A percentile compares a stretch with the other conserved stretches of the same genome.
Evolutionary conservation across 2,329 filamentous ascomycete genomes (phyloP).

Genomic region (Colletotrichum acutatum): DNA sequence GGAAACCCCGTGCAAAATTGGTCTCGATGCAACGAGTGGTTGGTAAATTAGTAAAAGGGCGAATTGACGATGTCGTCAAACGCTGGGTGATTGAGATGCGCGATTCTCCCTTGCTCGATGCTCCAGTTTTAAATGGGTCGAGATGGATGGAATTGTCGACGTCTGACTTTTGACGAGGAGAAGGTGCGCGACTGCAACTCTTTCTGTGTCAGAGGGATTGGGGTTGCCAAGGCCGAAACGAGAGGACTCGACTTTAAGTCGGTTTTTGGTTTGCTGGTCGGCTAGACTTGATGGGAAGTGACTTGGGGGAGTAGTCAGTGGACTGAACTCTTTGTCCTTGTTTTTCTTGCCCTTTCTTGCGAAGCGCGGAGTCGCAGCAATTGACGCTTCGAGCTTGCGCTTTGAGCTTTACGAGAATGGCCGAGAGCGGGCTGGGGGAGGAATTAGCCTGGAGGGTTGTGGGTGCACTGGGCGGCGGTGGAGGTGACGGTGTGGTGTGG

Average conservation of each 20-base stretch:
- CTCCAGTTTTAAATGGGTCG: constrained; percentile 31
- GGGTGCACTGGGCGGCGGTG: constrained; percentile 14
- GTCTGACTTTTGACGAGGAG: not conserved
- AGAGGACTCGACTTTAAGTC: constrained; percentile 9
- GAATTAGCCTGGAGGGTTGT: constrained; percentile 22
- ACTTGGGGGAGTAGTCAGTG: no score
- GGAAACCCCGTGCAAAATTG: not conserved
- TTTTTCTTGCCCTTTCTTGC: not conserved
- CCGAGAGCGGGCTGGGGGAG: constrained; percentile 31
- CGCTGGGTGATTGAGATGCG: constrained; percentile 21
- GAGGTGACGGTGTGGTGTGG: constrained; percentile 2
- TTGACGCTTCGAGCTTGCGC: constrained; percentile 25
- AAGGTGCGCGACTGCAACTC: constrained; percentile 3
- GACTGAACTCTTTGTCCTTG: constrained; percentile 25
- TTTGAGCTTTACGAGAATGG: constrained; percentile 34
- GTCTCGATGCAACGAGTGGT: not conserved
- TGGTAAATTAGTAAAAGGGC: not conserved
- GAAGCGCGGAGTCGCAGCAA: constrained; percentile 1
- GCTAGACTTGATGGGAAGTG: not conserved
- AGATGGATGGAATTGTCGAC: constrained; percentile 22
- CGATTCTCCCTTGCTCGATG: constrained; percentile 33
- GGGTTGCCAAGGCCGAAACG: constrained; percentile 1
- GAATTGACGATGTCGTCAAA: constrained; percentile 28
- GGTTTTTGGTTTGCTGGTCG: not conserved
- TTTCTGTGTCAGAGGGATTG: constrained; percentile 15